These are phyloP conservation scores for Cryphonectria parasitica DNA, from an alignment of 2,329 filamentous ascomycete genomes.

Conservation along the genomic window DNA sequence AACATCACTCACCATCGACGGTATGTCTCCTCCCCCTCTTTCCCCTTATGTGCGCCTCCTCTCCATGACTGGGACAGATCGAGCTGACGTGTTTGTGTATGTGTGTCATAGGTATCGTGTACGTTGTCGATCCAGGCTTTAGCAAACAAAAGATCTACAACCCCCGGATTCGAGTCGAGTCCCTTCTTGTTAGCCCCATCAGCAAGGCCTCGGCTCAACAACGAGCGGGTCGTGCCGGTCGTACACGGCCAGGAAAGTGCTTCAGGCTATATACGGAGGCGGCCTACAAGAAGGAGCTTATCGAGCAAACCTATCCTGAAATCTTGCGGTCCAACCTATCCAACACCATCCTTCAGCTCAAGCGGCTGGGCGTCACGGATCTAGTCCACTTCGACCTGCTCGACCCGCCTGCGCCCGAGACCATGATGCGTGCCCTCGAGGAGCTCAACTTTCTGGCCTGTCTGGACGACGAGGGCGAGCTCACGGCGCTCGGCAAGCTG, in stretches of 20 bases:
- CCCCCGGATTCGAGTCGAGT: conserved; percentile 93
- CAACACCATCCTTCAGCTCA: conserved; percentile 92
- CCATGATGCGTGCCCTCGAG: conserved; percentile 95
- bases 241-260: conserved; percentile 97
- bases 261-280: conserved; percentile 95
- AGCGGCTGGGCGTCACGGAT: conserved; percentile 95
- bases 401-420: conserved; percentile 97
- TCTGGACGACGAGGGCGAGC: conserved; percentile 92
- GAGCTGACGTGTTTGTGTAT: conserved; percentile 10
- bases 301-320: conserved; percentile 95
- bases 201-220: conserved; percentile 98
- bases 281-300: conserved; percentile 97
- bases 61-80: neutral
- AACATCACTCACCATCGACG: conserved; percentile 95
- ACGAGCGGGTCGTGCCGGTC: conserved; percentile 96
- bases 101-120: conserved; percentile 69
- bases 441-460: conserved; percentile 98
- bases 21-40: conserved; percentile 42
- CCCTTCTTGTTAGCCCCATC: conserved; percentile 94
- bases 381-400: conserved; percentile 98
- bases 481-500: conserved; percentile 82
- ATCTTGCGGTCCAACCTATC: conserved; percentile 93
- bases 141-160: conserved; percentile 99
- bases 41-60: neutral
- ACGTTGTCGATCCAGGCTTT: conserved; percentile 98